Percentiles rank a stretch among this genome's conserved stretches.
phyloP scores from a whole-genome alignment of 306 rosid species.

The Trifolium dubium region DNA sequence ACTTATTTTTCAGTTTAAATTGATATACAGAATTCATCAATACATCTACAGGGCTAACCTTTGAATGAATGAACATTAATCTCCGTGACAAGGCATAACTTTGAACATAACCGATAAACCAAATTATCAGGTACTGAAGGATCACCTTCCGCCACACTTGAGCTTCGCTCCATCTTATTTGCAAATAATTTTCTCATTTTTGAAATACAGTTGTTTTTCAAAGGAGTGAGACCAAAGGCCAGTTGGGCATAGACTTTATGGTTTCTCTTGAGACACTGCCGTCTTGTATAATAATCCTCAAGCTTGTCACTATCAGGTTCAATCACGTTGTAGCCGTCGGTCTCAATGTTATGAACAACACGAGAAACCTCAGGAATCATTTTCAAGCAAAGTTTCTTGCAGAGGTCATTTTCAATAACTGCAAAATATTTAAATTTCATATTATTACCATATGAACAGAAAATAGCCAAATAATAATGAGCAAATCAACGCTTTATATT shows the following conservation, averaged over 20 bases:
- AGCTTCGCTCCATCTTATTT: too few relatives aligned
- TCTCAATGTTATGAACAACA: slow-evolving; percentile 49
- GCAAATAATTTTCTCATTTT: too few relatives aligned
- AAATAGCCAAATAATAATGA: slow-evolving; percentile 22
- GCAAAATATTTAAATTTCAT: slow-evolving; percentile 47
- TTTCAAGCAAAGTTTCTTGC: slow-evolving; percentile 58
- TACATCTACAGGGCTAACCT: slow-evolving; percentile 51
- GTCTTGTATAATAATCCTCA: slow-evolving; percentile 32
- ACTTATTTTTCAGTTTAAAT: slow-evolving; percentile 30
- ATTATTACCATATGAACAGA: slow-evolving; percentile 35
- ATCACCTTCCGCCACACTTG: too few relatives aligned
- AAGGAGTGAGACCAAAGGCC: slow-evolving; percentile 51
- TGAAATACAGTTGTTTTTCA: slow-evolving; percentile 54
- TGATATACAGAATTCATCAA: background rate
- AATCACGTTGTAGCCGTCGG: slow-evolving; percentile 35
- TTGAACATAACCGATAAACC: slow-evolving; percentile 43
- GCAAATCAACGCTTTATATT: background rate
- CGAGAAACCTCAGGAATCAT: slow-evolving; percentile 27
- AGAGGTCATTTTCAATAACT: slow-evolving; percentile 64
- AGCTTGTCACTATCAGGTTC: slow-evolving; percentile 43
- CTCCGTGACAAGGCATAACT: slow-evolving; percentile 62
- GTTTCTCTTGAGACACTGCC: slow-evolving; percentile 56
- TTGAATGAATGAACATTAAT: slow-evolving; percentile 64
- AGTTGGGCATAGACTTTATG: slow-evolving; percentile 57
- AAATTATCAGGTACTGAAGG: too few relatives aligned